phyloP scores from a whole-genome alignment of 495 filamentous ascomycete species.

The Penicillium macrosclerotiorum region DNA sequence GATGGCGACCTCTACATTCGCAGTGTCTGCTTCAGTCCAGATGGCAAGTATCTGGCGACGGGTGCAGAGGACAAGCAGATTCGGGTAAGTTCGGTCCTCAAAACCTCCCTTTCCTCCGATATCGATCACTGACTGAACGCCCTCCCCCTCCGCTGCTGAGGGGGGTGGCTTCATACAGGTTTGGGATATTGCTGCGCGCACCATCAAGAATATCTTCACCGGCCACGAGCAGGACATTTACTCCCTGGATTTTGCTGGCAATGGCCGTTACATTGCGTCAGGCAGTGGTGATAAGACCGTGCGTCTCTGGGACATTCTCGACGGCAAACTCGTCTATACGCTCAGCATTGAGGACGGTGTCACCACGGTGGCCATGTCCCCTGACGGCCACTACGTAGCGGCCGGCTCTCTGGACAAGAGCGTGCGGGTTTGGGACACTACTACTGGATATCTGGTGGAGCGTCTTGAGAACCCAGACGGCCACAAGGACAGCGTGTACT shows the following conservation, averaged over 20 bases:
- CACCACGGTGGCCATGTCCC: constrained; percentile 89
- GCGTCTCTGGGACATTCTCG: constrained; percentile 83
- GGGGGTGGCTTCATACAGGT: too few relatives aligned
- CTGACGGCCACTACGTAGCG: constrained; percentile 80
- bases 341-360: constrained; percentile 88
- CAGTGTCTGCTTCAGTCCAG: constrained; percentile 90
- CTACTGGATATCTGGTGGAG: constrained; percentile 76
- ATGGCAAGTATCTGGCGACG: constrained; percentile 84
- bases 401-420: constrained; percentile 89
- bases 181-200: constrained; percentile 76
- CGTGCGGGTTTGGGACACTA: constrained; percentile 84
- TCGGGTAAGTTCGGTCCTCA: constrained; percentile 55
- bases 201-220: constrained; percentile 76
- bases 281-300: constrained; percentile 87
- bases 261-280: constrained; percentile 84
- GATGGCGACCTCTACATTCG: constrained; percentile 86
- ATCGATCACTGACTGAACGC: constrained; percentile 5
- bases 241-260: constrained; percentile 85
- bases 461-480: constrained; percentile 82
- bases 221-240: constrained; percentile 94
- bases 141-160: too few relatives aligned
- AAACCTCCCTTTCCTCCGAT: background rate
- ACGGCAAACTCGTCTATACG: constrained; percentile 67
- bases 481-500: constrained; percentile 91
- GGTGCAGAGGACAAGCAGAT: constrained; percentile 92